phyloP scores from a whole-genome alignment of 129 eudicot genomes.

The Pseudognaphalium luteoalbum region DNA sequence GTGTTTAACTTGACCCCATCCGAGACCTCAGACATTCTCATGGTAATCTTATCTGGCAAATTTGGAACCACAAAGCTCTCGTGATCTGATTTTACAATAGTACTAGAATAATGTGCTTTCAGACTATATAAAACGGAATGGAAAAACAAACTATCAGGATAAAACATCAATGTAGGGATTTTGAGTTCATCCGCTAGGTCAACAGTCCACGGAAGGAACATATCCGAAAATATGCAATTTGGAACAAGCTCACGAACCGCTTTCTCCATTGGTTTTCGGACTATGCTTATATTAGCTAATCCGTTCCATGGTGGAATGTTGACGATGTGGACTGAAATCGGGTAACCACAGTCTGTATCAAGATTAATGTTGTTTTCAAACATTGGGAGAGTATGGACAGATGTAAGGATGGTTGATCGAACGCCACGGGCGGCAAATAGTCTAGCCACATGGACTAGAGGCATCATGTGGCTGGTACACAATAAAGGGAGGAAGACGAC shows the following conservation, averaged over 20 bases:
- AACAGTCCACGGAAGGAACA: constrained; percentile 52
- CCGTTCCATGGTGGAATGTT: constrained; percentile 30
- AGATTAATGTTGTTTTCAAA: constrained; percentile 22
- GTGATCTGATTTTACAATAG: constrained; percentile 23
- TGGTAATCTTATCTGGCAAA: constrained; percentile 38
- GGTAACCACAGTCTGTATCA: constrained; percentile 13
- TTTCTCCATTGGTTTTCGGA: constrained; percentile 18
- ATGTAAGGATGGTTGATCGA: constrained; percentile 44
- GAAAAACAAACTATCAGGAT: constrained; percentile 22
- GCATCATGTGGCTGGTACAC: constrained; percentile 38
- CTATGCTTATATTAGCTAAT: background rate
- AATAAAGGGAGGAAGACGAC: constrained; percentile 40
- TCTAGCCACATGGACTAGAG: constrained; percentile 35
- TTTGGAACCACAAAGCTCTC: constrained; percentile 37
- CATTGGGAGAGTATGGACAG: constrained; percentile 24
- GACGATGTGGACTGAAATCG: too few relatives aligned
- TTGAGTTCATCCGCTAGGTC: constrained; percentile 44
- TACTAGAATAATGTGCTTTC: constrained; percentile 29
- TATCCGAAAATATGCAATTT: constrained; percentile 43
- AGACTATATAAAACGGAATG: constrained; percentile 27
- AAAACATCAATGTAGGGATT: constrained; percentile 45
- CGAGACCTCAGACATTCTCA: constrained; percentile 38
- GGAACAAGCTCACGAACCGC: constrained; percentile 28
- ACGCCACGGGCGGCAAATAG: constrained; percentile 39
- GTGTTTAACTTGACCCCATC: constrained; percentile 16